These are phyloP conservation scores for Ilyonectria destructans DNA, from an alignment of 2,329 filamentous ascomycete species.

Conservation along the genomic window DNA sequence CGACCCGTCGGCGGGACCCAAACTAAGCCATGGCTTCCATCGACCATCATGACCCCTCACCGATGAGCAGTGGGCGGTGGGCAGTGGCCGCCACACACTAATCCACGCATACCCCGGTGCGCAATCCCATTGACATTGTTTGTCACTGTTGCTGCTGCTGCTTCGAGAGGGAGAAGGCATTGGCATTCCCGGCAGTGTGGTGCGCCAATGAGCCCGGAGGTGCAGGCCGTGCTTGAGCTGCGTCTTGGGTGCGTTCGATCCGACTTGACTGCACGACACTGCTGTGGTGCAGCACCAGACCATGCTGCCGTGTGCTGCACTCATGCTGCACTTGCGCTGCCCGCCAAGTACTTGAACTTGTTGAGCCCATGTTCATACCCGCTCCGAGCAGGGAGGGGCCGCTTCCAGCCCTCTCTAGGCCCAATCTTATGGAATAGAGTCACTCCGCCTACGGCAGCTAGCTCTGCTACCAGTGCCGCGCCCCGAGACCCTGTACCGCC, in stretches of 20 bases:
- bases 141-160: neutral
- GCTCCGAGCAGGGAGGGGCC: constrained; percentile 21
- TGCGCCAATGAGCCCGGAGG: constrained; percentile 26
- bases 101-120: neutral
- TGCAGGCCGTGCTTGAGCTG: constrained; percentile 4
- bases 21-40: constrained; percentile 12
- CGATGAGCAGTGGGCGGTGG: neutral
- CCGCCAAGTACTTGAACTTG: neutral
- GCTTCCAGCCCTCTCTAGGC: constrained; percentile 13
- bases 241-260: constrained; percentile 22
- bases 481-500: constrained; percentile 29
- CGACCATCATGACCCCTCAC: neutral
- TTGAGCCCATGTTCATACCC: constrained; percentile 11
- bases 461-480: constrained; percentile 3
- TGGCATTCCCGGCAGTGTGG: constrained; percentile 33
- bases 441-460: neutral
- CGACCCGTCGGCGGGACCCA: constrained; percentile 13
- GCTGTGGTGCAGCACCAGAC: constrained; percentile 26
- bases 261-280: constrained; percentile 33
- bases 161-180: neutral
- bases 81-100: neutral
- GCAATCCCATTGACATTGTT: neutral
- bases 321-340: constrained; percentile 12
- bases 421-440: constrained; percentile 4
- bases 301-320: constrained; percentile 22